phyloP scores from a whole-genome alignment of 345 rosid genomes.

The Gossypium australe region DNA sequence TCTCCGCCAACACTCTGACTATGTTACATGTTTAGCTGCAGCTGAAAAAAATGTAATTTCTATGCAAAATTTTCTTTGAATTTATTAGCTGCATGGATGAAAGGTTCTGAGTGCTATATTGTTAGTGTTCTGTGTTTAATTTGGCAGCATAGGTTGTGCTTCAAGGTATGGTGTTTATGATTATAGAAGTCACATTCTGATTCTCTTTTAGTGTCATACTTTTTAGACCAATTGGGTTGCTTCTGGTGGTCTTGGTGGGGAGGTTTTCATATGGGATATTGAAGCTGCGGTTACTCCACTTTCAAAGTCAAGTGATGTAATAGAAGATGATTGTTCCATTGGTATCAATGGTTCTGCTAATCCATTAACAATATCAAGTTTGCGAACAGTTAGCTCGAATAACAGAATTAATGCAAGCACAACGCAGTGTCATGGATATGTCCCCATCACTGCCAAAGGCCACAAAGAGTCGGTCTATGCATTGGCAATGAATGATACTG shows the following conservation, averaged over 20 bases:
- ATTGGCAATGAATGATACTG: constrained; percentile 91
- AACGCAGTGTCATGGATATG: constrained; percentile 68
- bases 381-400: constrained; percentile 75
- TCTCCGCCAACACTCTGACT: constrained; percentile 93
- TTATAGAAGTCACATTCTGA: constrained; percentile 46
- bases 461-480: constrained; percentile 99
- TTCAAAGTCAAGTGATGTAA: constrained; percentile 62
- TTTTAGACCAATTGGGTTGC: constrained; percentile 95
- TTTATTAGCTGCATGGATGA: constrained; percentile 25
- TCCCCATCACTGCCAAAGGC: constrained; percentile 85
- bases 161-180: constrained; percentile 9
- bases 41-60: constrained; percentile 86
- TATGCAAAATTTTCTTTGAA: constrained; percentile 23
- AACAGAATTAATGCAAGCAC: constrained; percentile 62
- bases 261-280: constrained; percentile 96
- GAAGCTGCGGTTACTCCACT: constrained; percentile 82
- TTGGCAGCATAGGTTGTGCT: background rate
- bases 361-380: constrained; percentile 58
- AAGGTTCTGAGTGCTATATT: constrained; percentile 19
- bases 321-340: constrained; percentile 72
- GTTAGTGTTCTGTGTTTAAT: constrained; percentile 11
- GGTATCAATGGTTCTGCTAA: constrained; percentile 59
- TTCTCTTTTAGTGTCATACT: constrained; percentile 51
- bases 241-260: constrained; percentile 99
- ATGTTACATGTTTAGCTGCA: constrained; percentile 90